phyloP scores from a whole-genome alignment of 805 yeast species.

The Nakazawaea wyomingensis region DNA sequence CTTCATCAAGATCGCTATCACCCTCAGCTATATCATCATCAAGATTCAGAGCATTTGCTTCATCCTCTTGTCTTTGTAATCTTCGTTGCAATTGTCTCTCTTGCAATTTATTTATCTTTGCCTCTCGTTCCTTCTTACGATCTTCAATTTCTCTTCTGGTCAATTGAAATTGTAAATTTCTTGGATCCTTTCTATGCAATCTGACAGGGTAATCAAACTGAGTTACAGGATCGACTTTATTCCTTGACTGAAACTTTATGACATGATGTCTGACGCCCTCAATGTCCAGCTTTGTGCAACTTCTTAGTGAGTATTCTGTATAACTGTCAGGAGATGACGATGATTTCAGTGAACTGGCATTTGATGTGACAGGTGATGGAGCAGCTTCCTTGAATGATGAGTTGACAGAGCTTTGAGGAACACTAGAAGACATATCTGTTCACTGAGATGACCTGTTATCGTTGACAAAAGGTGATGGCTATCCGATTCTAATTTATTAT shows the following conservation, averaged over 20 bases:
- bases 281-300: slow-evolving; percentile 68
- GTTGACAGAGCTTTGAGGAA: not conserved
- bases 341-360: not conserved
- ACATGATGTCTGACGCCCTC: slow-evolving; percentile 74
- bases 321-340: slow-evolving; percentile 8
- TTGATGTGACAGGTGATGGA: not conserved
- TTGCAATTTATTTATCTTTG: slow-evolving; percentile 33
- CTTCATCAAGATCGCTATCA: slow-evolving; percentile 22
- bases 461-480: not conserved
- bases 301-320: slow-evolving; percentile 54
- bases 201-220: slow-evolving; percentile 81
- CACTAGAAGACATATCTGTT: not conserved
- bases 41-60: slow-evolving; percentile 19
- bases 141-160: slow-evolving; percentile 72
- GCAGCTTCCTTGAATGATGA: not conserved
- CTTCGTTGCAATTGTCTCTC: slow-evolving; percentile 20
- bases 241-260: slow-evolving; percentile 70
- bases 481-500: not conserved
- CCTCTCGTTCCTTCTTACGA: slow-evolving; percentile 43
- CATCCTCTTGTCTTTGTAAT: slow-evolving; percentile 10
- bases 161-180: slow-evolving; percentile 81
- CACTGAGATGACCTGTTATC: too few relatives aligned
- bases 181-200: slow-evolving; percentile 89
- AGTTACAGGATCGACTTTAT: slow-evolving; percentile 62
- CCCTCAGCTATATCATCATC: slow-evolving; percentile 25